Percentiles rank a stretch among this genome's conserved stretches.
These are phyloP conservation scores for Arthrobotrys musiformis DNA, from an alignment of 2,329 filamentous ascomycete species.

Conservation along the genomic window DNA sequence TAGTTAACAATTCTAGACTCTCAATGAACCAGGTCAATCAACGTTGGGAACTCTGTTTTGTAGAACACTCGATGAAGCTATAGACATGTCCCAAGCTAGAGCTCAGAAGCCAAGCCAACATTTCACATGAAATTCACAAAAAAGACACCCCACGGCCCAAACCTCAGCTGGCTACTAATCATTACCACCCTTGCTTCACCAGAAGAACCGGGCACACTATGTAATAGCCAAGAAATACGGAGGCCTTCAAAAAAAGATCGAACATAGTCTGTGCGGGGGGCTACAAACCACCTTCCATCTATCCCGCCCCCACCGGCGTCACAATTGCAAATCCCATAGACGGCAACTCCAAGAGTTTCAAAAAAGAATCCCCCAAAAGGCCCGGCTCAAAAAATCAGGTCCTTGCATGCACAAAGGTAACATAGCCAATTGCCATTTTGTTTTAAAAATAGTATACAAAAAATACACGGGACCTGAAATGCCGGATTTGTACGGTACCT, in stretches of 20 bases:
- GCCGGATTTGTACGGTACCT: background rate
- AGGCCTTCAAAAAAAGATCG: background rate
- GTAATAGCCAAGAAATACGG: background rate
- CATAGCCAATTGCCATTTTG: constrained; percentile 7
- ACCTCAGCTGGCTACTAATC: background rate
- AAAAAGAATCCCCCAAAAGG: background rate
- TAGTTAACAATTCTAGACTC: background rate
- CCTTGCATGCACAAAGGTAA: background rate
- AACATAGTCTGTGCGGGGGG: background rate
- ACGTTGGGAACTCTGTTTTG: background rate
- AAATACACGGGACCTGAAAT: background rate
- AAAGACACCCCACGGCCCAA: background rate
- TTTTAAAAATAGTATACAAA: constrained; percentile 40
- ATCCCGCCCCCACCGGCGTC: background rate
- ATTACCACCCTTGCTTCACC: background rate
- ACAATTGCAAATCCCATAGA: constrained; percentile 17
- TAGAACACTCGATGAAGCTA: background rate
- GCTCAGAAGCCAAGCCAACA: constrained; percentile 11
- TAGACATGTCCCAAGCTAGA: background rate
- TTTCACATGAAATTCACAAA: background rate
- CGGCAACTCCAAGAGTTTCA: constrained; percentile 36
- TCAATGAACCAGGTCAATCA: background rate
- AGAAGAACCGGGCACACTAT: background rate
- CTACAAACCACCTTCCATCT: background rate
- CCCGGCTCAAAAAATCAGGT: background rate